Base-by-base conservation (phyloP, 352 stramenopile species). In the Pythium vanterpoolii region DNA sequence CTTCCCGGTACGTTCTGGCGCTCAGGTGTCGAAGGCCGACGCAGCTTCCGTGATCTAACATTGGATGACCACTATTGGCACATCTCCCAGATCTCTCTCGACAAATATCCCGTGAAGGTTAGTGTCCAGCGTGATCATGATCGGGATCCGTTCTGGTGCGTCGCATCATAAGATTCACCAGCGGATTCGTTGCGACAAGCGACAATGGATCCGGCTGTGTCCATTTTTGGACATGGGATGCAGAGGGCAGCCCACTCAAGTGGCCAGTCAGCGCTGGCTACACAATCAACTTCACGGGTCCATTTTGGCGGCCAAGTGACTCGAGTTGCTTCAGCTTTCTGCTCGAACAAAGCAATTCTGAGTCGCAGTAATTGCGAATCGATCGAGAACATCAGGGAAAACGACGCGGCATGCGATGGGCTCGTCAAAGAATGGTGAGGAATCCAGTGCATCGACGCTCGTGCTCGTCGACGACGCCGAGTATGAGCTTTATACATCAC, bases 401-500 rank as follows among this genome's bases (percentile, higher is more conserved):
- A 11, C 7, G 11, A 28, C 42, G n/a, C n/a, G 9, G 24, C 28
- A 18, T 53, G 27, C 27, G 24, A 64, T 56, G 57, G 30, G n/a
- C 36, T 43, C 33, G 23, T 14, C 38, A 10, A 27, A 34, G 43
- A n/a, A 53, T 11, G 36, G 1, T 16, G 45, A 28, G 3, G 44
- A 45, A 1, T 2, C 8, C 46, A 30, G 23, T 5, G 30, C 33
- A 18, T 75, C 71, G 36, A 76, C 71, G 57, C 58, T 79, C 5
- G 49, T 79, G 55, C 47, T 79, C 7, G 38, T 79, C 1, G 26
- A 53, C 5, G 68, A 79, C 19, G 40, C 49, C 19, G 67, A 78
- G 52, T 78, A 56, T 39, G 67, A 74, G 19, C 56, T 78, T 7
- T 39, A 66, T 21, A 50, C 57, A 3, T 69, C 64, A 7, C 38